Base-by-base conservation (phyloP, 371 early-diverging fungal species). In the Actinomortierella ambigua region DNA sequence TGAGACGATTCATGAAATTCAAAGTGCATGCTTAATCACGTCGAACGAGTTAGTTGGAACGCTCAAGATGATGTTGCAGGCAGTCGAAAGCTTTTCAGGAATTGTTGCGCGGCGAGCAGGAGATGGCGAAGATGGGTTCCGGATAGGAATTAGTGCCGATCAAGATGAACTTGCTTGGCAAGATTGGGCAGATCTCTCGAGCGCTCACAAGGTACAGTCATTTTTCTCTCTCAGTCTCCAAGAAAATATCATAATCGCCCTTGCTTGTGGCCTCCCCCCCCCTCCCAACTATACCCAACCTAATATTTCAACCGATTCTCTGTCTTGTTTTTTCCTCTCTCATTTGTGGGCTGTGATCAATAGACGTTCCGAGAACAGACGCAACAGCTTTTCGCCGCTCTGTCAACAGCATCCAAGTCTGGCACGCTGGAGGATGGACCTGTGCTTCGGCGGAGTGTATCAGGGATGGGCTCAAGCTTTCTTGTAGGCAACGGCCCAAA, bases 281-380 rank as follows among this genome's bases (percentile, higher is more conserved):
- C 54, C 7, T 22, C 17, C 8, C 8, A n/a, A 23, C 27, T 15
- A 13, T 28, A 4, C 28, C 43, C 3, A 1, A 53, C 17, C 42
- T 40, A n/a, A 15, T 18, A 46, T 29, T 22, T 52, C 34, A 59
- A 9, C 3, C 24, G 27, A 49, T n/a, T 13, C 4, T 27, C n/a
- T 23, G 18, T 18, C 39, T 20, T 8, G 18, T 50, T 50, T 50
- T 27, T 27, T 27, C 7, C 14, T 20, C 13, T 39, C 17, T 23
- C 59, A 73, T 9, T 43, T 56, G 6, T 34, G 53, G 40, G n/a
- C 0, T 56, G 23, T 29, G 11, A 14, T 50, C 9, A n/a, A 50
- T 59, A 88, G 87, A 77, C 73, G 20, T 90, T 92, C 62, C 70
- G 77, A 7, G 53, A 57, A 7, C 76, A 78, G 6, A 82, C 86